Percentiles rank a stretch among this genome's conserved stretches.
These are phyloP conservation scores for Stagonosporopsis cucurbitacearum DNA, from an alignment of 2,329 filamentous ascomycete species.

Conservation along the genomic window DNA sequence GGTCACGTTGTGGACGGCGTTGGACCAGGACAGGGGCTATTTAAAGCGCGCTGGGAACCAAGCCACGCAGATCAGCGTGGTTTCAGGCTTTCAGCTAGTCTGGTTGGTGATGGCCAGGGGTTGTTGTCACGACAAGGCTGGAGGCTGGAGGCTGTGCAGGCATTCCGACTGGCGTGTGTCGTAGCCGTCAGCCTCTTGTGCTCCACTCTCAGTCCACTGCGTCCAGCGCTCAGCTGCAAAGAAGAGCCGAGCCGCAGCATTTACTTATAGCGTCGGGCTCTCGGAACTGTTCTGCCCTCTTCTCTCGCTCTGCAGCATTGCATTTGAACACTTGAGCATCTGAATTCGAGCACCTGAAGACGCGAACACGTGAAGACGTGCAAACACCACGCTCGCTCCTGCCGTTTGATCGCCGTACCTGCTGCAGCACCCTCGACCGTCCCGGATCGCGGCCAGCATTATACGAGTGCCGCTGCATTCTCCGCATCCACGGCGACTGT, in stretches of 20 bases:
- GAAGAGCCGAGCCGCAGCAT: neutral
- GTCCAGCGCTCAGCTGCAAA: neutral
- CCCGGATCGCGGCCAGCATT: slow-evolving; percentile 4
- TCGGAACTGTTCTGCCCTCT: neutral
- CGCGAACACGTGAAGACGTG: no score
- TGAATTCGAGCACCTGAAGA: no score
- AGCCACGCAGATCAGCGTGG: slow-evolving; percentile 13
- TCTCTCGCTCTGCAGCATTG: slow-evolving; percentile 12
- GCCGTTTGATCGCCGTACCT: slow-evolving; percentile 3
- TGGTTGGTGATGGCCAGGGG: slow-evolving; percentile 6
- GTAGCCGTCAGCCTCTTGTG: slow-evolving; percentile 13
- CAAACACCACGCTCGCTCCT: slow-evolving; percentile 6
- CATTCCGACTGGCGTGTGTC: slow-evolving; percentile 5
- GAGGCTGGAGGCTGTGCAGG: slow-evolving; percentile 16
- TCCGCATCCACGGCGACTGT: neutral
- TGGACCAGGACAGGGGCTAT: neutral
- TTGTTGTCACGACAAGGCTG: slow-evolving; percentile 9
- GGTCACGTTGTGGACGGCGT: neutral
- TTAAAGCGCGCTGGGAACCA: slow-evolving; percentile 14
- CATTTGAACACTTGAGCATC: no score
- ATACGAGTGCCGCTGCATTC: neutral
- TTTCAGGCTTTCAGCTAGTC: slow-evolving; percentile 7
- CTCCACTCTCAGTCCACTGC: slow-evolving; percentile 1
- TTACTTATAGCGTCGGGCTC: neutral
- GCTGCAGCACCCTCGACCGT: neutral